A percentile compares a stretch with the other conserved stretches of the same genome.
These are phyloP conservation scores for Bimuria novae-zelandiae DNA, from an alignment of 2,329 filamentous ascomycete genomes.

Conservation along the genomic window DNA sequence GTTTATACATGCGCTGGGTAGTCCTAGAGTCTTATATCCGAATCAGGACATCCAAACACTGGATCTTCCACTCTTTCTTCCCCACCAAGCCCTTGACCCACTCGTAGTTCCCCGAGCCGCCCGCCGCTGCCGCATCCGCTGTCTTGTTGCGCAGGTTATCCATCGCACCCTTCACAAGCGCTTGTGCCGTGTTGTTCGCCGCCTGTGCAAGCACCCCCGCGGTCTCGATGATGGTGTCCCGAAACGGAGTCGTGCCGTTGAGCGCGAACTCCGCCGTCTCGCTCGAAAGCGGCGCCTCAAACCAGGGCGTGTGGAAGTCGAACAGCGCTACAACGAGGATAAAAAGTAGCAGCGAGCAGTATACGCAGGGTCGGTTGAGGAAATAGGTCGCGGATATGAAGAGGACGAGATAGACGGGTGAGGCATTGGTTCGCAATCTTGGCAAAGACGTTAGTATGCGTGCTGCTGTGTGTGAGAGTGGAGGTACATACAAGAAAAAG, in stretches of 20 bases:
- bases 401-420: conserved; percentile 56
- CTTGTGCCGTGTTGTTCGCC: conserved; percentile 58
- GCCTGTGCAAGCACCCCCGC: conserved; percentile 69
- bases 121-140: conserved; percentile 56
- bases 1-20: conserved; percentile 1
- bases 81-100: conserved; percentile 85
- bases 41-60: conserved; percentile 87
- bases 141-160: conserved; percentile 36
- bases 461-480: background rate
- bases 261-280: conserved; percentile 38
- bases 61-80: conserved; percentile 84
- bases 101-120: conserved; percentile 70
- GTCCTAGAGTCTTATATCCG: conserved; percentile 54
- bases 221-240: conserved; percentile 65
- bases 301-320: conserved; percentile 91
- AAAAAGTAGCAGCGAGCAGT: conserved; percentile 93
- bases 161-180: conserved; percentile 32
- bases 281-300: conserved; percentile 68
- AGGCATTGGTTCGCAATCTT: conserved; percentile 51
- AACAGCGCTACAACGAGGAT: conserved; percentile 97
- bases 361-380: conserved; percentile 94
- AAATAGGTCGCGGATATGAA: conserved; percentile 87
- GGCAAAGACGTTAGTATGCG: conserved; percentile 12
- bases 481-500: conserved; percentile 55
- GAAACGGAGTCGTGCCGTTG: conserved; percentile 46